These are phyloP conservation scores for Metschnikowia koreensis DNA, from an alignment of 805 yeast species.

Conservation along the genomic window DNA sequence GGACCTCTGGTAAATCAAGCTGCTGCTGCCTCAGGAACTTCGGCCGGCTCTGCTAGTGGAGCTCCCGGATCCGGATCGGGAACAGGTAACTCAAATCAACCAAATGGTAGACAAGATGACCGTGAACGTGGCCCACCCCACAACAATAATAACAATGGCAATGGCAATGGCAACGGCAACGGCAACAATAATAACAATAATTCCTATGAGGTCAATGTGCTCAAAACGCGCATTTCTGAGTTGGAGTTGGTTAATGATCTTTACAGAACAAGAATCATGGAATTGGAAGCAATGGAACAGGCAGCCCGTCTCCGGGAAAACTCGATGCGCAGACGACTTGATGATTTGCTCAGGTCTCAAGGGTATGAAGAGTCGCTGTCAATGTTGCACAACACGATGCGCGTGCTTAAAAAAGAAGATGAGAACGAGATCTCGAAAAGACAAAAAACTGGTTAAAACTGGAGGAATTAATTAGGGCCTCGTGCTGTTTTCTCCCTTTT, in stretches of 20 bases:
- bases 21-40: neutral
- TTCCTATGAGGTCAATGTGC: conserved; percentile 34
- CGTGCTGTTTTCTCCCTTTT: neutral
- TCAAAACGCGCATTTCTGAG: conserved; percentile 80
- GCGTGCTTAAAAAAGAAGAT: conserved; percentile 14
- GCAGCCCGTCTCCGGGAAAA: conserved; percentile 52
- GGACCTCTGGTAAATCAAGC: neutral
- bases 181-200: conserved; percentile 8
- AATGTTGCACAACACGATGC: conserved; percentile 13
- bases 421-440: conserved; percentile 13
- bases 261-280: conserved; percentile 77
- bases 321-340: conserved; percentile 48
- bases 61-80: neutral
- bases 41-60: neutral
- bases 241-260: conserved; percentile 88
- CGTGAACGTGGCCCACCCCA: neutral
- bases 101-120: conserved; percentile 1
- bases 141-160: conserved; percentile 5
- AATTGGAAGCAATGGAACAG: conserved; percentile 69
- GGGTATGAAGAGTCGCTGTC: conserved; percentile 19
- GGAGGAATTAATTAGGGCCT: neutral
- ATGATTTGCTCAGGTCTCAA: conserved; percentile 38
- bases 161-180: conserved; percentile 8
- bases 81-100: neutral
- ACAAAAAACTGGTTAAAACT: conserved; percentile 8